These are phyloP conservation scores for Camellia japonica DNA, from an alignment of 148 eudicot species.

Conservation along the genomic window DNA sequence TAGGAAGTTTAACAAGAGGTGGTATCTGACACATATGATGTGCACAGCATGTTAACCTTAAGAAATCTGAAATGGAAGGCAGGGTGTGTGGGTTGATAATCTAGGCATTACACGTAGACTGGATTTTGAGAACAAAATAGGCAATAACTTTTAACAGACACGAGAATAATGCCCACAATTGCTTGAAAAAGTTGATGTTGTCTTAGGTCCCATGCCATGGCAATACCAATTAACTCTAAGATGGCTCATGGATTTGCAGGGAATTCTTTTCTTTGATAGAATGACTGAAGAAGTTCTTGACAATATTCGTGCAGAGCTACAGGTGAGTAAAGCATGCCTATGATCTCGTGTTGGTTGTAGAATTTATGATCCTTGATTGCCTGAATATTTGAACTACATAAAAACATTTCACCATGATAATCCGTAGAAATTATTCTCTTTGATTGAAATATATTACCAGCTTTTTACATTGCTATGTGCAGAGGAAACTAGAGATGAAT, in stretches of 20 bases:
- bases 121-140: not conserved
- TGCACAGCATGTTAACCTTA: not conserved
- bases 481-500: not conserved
- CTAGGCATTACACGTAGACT: not conserved
- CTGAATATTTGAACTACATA: not conserved
- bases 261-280: conserved; percentile 86
- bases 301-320: conserved; percentile 60
- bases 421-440: not conserved
- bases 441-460: not conserved
- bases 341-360: not conserved
- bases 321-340: conserved; percentile 40
- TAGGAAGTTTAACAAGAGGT: not conserved
- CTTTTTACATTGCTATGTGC: not conserved
- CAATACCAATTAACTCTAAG: conserved; percentile 4
- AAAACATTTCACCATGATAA: not conserved
- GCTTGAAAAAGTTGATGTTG: not conserved
- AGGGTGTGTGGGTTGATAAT: not conserved
- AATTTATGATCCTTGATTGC: not conserved
- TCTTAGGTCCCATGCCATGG: not conserved
- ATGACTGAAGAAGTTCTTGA: conserved; percentile 85
- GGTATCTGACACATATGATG: not conserved
- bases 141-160: not conserved
- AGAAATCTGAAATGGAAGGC: not conserved
- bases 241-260: conserved; percentile 45
- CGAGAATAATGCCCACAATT: not conserved